Percentiles rank a stretch among this genome's conserved stretches.
Evolutionary conservation across 1,284 basidiomycete genomes (phyloP).

Genomic region (Pseudozyma hubeiensis): DNA sequence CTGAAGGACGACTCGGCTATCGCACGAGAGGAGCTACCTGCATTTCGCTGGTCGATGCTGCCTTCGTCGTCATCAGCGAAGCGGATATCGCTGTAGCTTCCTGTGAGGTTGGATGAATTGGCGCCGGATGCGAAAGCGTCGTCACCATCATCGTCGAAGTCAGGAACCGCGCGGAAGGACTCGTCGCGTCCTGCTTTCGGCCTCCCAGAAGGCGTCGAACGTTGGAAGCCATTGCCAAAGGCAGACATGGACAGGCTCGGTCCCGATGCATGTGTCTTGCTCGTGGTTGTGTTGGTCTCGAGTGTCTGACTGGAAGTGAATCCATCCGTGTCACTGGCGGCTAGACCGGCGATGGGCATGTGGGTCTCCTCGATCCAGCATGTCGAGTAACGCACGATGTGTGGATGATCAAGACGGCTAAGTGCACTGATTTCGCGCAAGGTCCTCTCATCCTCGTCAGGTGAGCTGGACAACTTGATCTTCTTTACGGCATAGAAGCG

Average conservation of each 20-base stretch:
- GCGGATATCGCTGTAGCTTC: slow-evolving; percentile 71
- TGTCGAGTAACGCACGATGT: slow-evolving; percentile 83
- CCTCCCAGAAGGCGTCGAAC: slow-evolving; percentile 6
- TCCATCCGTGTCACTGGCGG: slow-evolving; percentile 42
- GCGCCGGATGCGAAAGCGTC: slow-evolving; percentile 61
- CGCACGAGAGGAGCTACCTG: slow-evolving; percentile 9
- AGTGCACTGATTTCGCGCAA: slow-evolving; percentile 91
- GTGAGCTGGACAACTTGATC: slow-evolving; percentile 79
- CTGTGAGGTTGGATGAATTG: slow-evolving; percentile 72
- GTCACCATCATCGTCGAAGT: slow-evolving; percentile 61
- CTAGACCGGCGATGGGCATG: slow-evolving; percentile 32
- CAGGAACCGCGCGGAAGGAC: slow-evolving; percentile 42
- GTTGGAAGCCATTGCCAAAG: slow-evolving; percentile 39
- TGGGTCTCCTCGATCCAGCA: slow-evolving; percentile 66
- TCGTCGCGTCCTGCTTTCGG: slow-evolving; percentile 25
- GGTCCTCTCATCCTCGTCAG: slow-evolving; percentile 85
- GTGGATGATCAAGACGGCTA: slow-evolving; percentile 85
- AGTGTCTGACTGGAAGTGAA: slow-evolving; percentile 35
- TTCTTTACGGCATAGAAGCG: slow-evolving; percentile 80
- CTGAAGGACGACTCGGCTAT: slow-evolving; percentile 21
- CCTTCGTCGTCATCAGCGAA: slow-evolving; percentile 73
- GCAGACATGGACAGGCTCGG: slow-evolving; percentile 45
- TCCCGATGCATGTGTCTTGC: slow-evolving; percentile 46
- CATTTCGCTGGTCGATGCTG: slow-evolving; percentile 17
- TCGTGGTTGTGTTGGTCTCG: slow-evolving; percentile 49